These are phyloP conservation scores for Aspergillus nanangensis DNA, from an alignment of 495 filamentous ascomycete species.

Conservation along the genomic window DNA sequence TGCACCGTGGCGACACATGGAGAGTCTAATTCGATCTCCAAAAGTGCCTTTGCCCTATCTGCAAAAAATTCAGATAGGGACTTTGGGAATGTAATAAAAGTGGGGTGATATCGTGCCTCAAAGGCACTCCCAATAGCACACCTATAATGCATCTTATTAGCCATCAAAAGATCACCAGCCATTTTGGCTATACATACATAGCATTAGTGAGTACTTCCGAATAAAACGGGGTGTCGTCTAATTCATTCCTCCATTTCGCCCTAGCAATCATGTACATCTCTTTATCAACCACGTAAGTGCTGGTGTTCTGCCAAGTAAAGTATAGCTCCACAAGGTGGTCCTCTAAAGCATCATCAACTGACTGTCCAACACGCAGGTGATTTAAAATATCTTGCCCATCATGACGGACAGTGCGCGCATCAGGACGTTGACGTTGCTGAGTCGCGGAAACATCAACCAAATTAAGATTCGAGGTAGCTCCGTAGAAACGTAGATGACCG, in stretches of 20 bases:
- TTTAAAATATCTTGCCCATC: constrained; percentile 45
- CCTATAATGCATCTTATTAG: constrained; percentile 17
- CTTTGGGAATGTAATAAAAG: constrained; percentile 44
- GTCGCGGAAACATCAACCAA: constrained; percentile 41
- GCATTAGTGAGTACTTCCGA: constrained; percentile 47
- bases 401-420: constrained; percentile 44
- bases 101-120: constrained; percentile 42
- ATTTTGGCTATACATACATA: constrained; percentile 28
- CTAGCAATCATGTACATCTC: constrained; percentile 43
- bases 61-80: constrained; percentile 46
- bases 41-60: constrained; percentile 42
- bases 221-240: constrained; percentile 43
- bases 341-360: constrained; percentile 38
- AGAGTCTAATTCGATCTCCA: constrained; percentile 47
- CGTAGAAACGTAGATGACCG: constrained; percentile 46
- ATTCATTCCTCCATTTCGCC: constrained; percentile 36
- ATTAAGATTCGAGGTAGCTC: constrained; percentile 46
- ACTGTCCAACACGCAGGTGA: constrained; percentile 38
- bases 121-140: constrained; percentile 46
- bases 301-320: constrained; percentile 50
- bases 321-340: constrained; percentile 46
- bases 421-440: constrained; percentile 44
- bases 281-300: constrained; percentile 45
- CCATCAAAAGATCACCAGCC: background rate
- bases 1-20: constrained; percentile 49